phyloP scores from a whole-genome alignment of 2,329 filamentous ascomycete genomes.

The Sporothrix euskadiensis region DNA sequence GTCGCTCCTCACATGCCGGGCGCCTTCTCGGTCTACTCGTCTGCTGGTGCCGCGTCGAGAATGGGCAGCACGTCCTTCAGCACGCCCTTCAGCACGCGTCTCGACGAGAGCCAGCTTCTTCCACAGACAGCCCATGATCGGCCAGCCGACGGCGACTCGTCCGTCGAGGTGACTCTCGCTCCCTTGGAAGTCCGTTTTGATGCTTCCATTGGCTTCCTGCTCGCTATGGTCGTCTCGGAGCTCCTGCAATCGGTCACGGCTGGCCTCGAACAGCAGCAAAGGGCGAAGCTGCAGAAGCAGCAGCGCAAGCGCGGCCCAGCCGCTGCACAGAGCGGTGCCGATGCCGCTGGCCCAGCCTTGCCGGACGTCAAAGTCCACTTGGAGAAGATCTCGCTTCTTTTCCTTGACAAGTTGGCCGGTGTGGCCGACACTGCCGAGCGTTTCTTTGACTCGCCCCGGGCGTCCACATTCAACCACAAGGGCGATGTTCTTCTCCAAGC shows the following conservation, averaged over 20 bases:
- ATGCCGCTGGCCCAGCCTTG: conserved; percentile 30
- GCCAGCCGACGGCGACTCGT: conserved; percentile 37
- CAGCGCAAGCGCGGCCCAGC: conserved; percentile 13
- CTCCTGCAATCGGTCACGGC: conserved; percentile 41
- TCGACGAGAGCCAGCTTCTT: conserved; percentile 30
- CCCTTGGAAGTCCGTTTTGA: conserved; percentile 58
- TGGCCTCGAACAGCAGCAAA: conserved; percentile 24
- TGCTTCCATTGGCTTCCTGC: conserved; percentile 56
- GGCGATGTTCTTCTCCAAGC: conserved; percentile 56
- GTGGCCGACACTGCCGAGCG: conserved; percentile 54
- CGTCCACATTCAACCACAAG: conserved; percentile 43
- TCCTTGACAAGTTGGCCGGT: conserved; percentile 56
- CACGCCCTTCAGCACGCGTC: conserved; percentile 22
- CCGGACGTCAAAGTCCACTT: conserved; percentile 49
- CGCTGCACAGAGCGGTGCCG: neutral
- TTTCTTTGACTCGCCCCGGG: conserved; percentile 44
- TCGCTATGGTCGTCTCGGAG: conserved; percentile 53
- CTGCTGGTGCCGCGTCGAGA: conserved; percentile 26
- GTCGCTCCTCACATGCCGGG: conserved; percentile 58
- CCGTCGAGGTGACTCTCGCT: conserved; percentile 54
- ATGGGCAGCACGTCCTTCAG: conserved; percentile 18
- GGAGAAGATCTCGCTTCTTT: conserved; percentile 55
- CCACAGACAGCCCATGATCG: neutral
- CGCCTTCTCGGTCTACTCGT: conserved; percentile 56
- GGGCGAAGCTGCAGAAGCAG: conserved; percentile 34